These are phyloP conservation scores for Fusarium sp. DNA, from an alignment of 2,329 filamentous ascomycete genomes.

Conservation along the genomic window DNA sequence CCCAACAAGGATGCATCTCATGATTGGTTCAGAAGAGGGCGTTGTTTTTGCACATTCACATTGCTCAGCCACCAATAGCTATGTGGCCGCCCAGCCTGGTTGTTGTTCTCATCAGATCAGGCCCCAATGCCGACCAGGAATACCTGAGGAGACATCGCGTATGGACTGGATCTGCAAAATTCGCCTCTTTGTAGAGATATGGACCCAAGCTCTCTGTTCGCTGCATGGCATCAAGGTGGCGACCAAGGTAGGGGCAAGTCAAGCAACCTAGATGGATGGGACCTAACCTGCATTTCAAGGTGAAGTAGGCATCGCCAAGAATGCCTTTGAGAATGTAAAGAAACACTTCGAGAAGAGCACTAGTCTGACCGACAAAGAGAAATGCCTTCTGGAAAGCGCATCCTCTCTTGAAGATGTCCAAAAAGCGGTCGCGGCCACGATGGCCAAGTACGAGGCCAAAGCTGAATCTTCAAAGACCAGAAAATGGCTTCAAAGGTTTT, in stretches of 20 bases:
- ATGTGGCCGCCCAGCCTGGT: too few species aligned
- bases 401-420: background rate
- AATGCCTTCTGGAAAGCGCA: background rate
- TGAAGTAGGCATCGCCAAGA: background rate
- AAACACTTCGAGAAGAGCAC: background rate
- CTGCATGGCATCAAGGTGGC: conserved; percentile 4
- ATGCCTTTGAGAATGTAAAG: background rate
- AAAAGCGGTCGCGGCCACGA: background rate
- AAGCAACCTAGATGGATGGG: too few species aligned
- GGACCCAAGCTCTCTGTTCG: background rate
- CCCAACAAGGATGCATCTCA: too few species aligned
- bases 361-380: background rate
- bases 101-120: too few species aligned
- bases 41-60: too few species aligned
- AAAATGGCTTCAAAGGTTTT: background rate
- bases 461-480: background rate
- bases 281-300: background rate
- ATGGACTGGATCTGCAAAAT: too few species aligned
- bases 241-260: background rate
- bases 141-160: too few species aligned
- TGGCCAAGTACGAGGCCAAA: conserved; percentile 3
- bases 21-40: too few species aligned
- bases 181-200: background rate
- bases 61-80: too few species aligned
- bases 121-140: too few species aligned